These are phyloP conservation scores for Kurtzmaniella cleridarum DNA, from an alignment of 805 yeast genomes.

Conservation along the genomic window DNA sequence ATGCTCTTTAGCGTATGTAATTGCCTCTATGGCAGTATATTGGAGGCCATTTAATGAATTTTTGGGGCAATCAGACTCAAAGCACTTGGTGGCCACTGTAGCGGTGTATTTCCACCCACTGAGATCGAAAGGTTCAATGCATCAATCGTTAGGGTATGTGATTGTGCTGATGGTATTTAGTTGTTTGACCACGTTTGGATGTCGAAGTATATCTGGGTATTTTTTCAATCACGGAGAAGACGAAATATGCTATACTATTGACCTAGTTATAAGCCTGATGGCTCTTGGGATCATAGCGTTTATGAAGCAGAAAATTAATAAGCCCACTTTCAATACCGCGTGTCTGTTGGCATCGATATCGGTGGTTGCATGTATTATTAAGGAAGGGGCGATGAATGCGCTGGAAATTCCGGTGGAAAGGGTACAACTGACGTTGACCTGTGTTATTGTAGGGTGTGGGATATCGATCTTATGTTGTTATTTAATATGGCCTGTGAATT, in stretches of 20 bases:
- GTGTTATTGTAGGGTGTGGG: constrained; percentile 57
- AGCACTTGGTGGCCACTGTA: constrained; percentile 77
- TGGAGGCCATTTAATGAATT: constrained; percentile 42
- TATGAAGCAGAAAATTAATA: constrained; percentile 61
- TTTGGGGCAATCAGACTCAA: constrained; percentile 64
- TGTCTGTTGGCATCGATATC: constrained; percentile 73
- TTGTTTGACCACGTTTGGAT: constrained; percentile 43
- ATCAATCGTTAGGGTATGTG: constrained; percentile 65
- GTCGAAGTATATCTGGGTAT: constrained; percentile 47
- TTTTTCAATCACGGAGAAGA: constrained; percentile 42
- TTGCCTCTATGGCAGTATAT: constrained; percentile 73
- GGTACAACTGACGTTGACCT: constrained; percentile 47
- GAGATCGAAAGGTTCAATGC: constrained; percentile 74
- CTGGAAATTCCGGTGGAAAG: constrained; percentile 52
- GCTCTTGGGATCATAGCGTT: constrained; percentile 65
- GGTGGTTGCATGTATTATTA: constrained; percentile 62
- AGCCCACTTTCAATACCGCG: constrained; percentile 73
- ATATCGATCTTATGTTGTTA: constrained; percentile 59
- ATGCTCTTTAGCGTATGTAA: constrained; percentile 66
- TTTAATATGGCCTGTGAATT: constrained; percentile 58
- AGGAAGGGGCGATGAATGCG: constrained; percentile 64
- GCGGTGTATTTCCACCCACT: constrained; percentile 84
- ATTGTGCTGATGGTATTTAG: constrained; percentile 48
- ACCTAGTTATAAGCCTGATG: constrained; percentile 46
- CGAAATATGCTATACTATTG: constrained; percentile 46